phyloP scores from a whole-genome alignment of 2,329 filamentous ascomycete genomes.

The Cordyceps fumosorosea region DNA sequence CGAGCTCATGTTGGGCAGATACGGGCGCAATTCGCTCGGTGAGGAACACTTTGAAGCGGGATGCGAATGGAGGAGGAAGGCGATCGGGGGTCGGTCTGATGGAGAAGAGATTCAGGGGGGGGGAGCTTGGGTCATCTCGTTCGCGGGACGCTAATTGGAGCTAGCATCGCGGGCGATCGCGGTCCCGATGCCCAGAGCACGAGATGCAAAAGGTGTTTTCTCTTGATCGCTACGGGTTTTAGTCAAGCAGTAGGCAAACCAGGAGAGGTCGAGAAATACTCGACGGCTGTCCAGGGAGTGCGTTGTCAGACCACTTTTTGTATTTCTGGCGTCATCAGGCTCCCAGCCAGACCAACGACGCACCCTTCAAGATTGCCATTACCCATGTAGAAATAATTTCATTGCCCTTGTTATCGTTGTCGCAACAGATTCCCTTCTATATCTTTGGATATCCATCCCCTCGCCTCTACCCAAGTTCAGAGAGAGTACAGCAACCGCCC shows the following conservation, averaged over 20 bases:
- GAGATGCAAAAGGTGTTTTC: not conserved
- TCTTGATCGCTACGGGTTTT: not conserved
- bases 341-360: not conserved
- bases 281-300: not conserved
- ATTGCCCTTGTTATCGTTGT: not conserved
- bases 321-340: not conserved
- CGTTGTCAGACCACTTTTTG: not conserved
- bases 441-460: not conserved
- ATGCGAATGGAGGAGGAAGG: not conserved
- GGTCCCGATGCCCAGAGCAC: not conserved
- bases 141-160: not conserved
- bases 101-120: not conserved
- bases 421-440: not conserved
- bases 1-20: conserved; percentile 7
- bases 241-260: not conserved
- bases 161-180: not conserved
- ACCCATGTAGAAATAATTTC: not conserved
- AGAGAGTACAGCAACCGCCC: not conserved
- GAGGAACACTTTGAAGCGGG: not conserved
- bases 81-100: not conserved
- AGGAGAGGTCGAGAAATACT: not conserved
- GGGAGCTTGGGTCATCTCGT: not conserved
- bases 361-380: not conserved
- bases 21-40: not conserved
- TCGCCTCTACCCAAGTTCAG: not conserved